A percentile compares a stretch with the other conserved stretches of the same genome.
phyloP scores from a whole-genome alignment of 169 alveolate genomes.

The Eimeria zaria region DNA sequence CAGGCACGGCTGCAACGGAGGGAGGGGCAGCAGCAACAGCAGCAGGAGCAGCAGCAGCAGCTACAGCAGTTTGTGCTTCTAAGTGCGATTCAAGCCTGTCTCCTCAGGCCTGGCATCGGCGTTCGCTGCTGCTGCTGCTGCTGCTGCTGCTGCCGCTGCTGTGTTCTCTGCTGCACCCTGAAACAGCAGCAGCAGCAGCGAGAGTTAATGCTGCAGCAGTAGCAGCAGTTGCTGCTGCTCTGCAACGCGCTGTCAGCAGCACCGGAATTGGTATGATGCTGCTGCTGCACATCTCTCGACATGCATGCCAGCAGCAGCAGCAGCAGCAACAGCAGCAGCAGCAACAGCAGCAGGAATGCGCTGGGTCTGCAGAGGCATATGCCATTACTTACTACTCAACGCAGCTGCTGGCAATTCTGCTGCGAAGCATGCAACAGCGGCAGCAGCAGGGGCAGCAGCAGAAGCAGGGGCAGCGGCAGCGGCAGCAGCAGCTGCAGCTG shows the following conservation, averaged over 20 bases:
- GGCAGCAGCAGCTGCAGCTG: constrained; percentile 57
- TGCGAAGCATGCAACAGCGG: constrained; percentile 14
- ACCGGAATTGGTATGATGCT: constrained; percentile 26
- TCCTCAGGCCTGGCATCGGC: too few relatives aligned
- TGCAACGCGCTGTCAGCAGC: constrained; percentile 48
- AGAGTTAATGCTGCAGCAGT: not conserved
- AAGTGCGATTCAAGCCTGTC: too few relatives aligned
- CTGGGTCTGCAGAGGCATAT: not conserved
- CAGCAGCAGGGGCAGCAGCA: too few relatives aligned
- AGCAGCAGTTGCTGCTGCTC: not conserved
- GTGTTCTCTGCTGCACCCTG: constrained; percentile 4
- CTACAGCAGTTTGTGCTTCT: not conserved
- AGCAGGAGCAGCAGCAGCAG: constrained; percentile 35
- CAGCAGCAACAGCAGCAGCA: constrained; percentile 31
- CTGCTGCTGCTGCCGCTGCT: constrained; percentile 30
- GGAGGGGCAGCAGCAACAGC: not conserved
- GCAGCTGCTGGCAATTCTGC: constrained; percentile 7
- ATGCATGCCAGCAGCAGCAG: constrained; percentile 36
- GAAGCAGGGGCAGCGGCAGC: too few relatives aligned
- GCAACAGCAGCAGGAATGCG: not conserved
- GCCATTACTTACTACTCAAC: constrained; percentile 1
- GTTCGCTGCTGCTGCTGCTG: not conserved
- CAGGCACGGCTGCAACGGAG: too few relatives aligned
- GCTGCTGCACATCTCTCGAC: constrained; percentile 20
- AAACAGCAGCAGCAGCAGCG: constrained; percentile 10